These are phyloP conservation scores for Paulownia fortunei DNA, from an alignment of 257 asterid genomes.

Conservation along the genomic window DNA sequence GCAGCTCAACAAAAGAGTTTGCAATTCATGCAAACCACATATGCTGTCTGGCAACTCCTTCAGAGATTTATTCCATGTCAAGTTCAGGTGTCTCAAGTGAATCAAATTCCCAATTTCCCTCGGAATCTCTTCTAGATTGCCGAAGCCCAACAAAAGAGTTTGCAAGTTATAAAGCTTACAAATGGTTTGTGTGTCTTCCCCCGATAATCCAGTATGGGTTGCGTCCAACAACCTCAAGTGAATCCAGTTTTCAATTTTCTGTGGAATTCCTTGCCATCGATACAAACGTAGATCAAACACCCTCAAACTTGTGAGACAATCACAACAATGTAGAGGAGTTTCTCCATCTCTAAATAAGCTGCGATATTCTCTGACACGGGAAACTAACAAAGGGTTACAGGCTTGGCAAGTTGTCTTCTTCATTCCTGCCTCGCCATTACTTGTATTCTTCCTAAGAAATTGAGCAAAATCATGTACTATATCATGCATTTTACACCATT, in stretches of 20 bases:
- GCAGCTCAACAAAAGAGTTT: not conserved
- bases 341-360: not conserved
- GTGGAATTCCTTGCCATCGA: not conserved
- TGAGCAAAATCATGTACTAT: conserved; percentile 26
- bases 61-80: not conserved
- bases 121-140: not conserved
- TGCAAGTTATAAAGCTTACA: not conserved
- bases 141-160: not conserved
- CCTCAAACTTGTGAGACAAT: not conserved
- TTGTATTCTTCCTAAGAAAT: not conserved
- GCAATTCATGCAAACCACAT: conserved; percentile 30
- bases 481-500: conserved; percentile 17
- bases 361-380: too few relatives aligned
- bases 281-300: conserved; percentile 22
- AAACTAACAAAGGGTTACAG: not conserved
- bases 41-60: conserved; percentile 30
- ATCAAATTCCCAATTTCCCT: conserved; percentile 18
- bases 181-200: not conserved
- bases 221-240: too few relatives aligned
- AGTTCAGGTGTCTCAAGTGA: conserved; percentile 1
- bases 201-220: too few relatives aligned
- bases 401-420: not conserved
- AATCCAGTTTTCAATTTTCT: conserved; percentile 12
- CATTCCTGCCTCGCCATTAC: not conserved
- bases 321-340: not conserved